Conservation (phyloP, 176 grass and related monocot genomes). For the Poa annua region DNA sequence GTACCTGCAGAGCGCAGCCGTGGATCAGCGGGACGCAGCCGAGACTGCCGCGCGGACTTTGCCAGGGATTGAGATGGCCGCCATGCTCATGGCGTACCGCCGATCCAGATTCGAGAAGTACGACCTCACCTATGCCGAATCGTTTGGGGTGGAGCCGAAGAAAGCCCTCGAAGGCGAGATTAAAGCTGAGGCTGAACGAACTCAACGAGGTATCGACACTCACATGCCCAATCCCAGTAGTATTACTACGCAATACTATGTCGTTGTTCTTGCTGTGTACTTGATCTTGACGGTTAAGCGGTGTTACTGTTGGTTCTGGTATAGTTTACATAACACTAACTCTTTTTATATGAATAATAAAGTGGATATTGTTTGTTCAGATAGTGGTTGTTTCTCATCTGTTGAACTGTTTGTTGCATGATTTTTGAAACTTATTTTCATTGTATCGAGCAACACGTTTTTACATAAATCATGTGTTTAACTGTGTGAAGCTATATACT, state of each 20-base stretch:
- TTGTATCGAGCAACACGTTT: neutral
- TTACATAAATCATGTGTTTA: neutral
- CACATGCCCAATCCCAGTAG: constrained; percentile 43
- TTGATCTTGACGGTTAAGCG: constrained; percentile 13
- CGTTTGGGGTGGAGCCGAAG: constrained; percentile 68
- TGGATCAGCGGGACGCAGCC: constrained; percentile 38
- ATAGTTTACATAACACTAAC: neutral
- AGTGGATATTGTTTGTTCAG: neutral
- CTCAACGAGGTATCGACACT: constrained; percentile 85
- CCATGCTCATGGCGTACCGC: constrained; percentile 65
- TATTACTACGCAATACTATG: neutral
- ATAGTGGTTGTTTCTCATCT: constrained; percentile 2
- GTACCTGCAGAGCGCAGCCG: constrained; percentile 55
- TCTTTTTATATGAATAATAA: constrained; percentile 19
- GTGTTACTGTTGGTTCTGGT: neutral
- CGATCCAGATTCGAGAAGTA: constrained; percentile 48
- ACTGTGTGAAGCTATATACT: neutral
- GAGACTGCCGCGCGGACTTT: constrained; percentile 19
- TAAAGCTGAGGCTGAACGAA: constrained; percentile 37
- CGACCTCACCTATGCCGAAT: constrained; percentile 82
- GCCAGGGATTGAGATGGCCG: constrained; percentile 52
- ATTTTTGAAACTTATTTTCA: constrained; percentile 1
- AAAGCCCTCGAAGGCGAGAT: constrained; percentile 31
- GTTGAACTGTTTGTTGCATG: constrained; percentile 9
- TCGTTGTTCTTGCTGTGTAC: constrained; percentile 39